Conservation (phyloP, 2,329 filamentous ascomycete species). For the Aspergillus fructus region DNA sequence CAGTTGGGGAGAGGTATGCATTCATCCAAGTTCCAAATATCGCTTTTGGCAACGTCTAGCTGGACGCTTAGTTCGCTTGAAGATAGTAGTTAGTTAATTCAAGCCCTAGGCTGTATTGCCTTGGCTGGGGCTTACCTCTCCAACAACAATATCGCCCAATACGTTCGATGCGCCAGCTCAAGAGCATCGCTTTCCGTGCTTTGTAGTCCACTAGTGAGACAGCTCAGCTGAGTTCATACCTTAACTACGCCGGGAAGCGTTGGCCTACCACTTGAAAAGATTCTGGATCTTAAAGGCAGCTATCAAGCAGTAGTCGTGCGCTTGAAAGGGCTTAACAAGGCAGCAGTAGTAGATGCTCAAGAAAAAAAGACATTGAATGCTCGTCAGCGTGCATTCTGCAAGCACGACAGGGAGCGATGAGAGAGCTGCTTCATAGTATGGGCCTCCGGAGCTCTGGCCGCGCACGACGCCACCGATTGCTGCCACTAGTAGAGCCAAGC, state of each 20-base stretch:
- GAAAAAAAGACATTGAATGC: constrained; percentile 27
- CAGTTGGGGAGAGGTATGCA: constrained; percentile 24
- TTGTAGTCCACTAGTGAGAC: background rate
- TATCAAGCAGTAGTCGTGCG: constrained; percentile 29
- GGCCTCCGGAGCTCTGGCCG: background rate
- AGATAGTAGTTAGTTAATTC: no score
- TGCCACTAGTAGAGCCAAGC: constrained; percentile 27
- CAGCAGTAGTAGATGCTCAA: constrained; percentile 29
- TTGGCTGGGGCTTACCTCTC: constrained; percentile 15
- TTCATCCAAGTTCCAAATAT: constrained; percentile 29
- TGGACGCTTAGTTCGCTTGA: constrained; percentile 27
- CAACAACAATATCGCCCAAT: constrained; percentile 27
- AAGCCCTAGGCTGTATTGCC: no score
- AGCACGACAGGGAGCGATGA: constrained; percentile 22
- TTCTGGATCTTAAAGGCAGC: constrained; percentile 31
- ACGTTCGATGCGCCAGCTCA: constrained; percentile 21
- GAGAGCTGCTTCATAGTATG: constrained; percentile 21
- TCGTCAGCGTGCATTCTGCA: constrained; percentile 23
- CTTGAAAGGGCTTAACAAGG: constrained; percentile 28
- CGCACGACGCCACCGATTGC: constrained; percentile 24
- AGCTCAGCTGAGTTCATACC: background rate
- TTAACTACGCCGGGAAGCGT: no score
- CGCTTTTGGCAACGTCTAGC: constrained; percentile 28
- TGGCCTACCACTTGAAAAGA: constrained; percentile 16
- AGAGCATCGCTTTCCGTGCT: constrained; percentile 6